phyloP scores from a whole-genome alignment of 2,329 filamentous ascomycete genomes.

The Paramyrothecium roridum region DNA sequence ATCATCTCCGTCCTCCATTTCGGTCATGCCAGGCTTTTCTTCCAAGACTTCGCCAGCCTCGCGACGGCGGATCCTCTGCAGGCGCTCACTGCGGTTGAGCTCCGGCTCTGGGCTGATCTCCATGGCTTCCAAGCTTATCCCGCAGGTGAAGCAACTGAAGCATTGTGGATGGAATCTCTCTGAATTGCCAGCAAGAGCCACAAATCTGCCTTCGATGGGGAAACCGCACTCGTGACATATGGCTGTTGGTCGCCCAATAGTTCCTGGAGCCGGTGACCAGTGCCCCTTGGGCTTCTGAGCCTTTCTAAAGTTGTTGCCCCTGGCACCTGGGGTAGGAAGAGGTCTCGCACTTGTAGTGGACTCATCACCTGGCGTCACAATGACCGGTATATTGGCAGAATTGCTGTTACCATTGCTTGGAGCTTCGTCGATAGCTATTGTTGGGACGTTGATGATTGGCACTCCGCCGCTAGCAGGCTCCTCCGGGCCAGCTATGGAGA shows the following conservation, averaged over 20 bases:
- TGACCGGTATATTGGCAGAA: slow-evolving; percentile 42
- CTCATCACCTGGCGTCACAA: slow-evolving; percentile 43
- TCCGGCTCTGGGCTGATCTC: slow-evolving; percentile 95
- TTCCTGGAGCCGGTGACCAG: slow-evolving; percentile 54
- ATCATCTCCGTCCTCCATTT: slow-evolving; percentile 69
- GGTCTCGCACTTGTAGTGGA: slow-evolving; percentile 19
- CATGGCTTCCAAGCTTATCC: slow-evolving; percentile 85
- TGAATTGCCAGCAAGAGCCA: slow-evolving; percentile 70
- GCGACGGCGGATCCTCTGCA: slow-evolving; percentile 68
- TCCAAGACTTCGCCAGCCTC: slow-evolving; percentile 55
- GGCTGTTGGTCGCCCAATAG: slow-evolving; percentile 55
- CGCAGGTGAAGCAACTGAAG: slow-evolving; percentile 85
- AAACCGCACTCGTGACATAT: slow-evolving; percentile 80
- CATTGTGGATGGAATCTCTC: slow-evolving; percentile 90
- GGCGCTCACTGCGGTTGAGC: slow-evolving; percentile 63
- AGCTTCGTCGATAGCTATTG: slow-evolving; percentile 39
- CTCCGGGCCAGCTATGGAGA: slow-evolving; percentile 28
- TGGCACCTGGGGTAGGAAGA: slow-evolving; percentile 44
- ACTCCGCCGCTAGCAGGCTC: slow-evolving; percentile 14
- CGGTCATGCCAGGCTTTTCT: slow-evolving; percentile 61
- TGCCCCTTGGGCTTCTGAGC: slow-evolving; percentile 46
- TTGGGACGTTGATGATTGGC: slow-evolving; percentile 44
- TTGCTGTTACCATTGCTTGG: slow-evolving; percentile 31
- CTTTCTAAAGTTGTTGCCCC: slow-evolving; percentile 25
- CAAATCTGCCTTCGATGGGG: slow-evolving; percentile 86